Evolutionary conservation across 768 basidiomycete species (phyloP).

Genomic region (Cyathus striatus): DNA sequence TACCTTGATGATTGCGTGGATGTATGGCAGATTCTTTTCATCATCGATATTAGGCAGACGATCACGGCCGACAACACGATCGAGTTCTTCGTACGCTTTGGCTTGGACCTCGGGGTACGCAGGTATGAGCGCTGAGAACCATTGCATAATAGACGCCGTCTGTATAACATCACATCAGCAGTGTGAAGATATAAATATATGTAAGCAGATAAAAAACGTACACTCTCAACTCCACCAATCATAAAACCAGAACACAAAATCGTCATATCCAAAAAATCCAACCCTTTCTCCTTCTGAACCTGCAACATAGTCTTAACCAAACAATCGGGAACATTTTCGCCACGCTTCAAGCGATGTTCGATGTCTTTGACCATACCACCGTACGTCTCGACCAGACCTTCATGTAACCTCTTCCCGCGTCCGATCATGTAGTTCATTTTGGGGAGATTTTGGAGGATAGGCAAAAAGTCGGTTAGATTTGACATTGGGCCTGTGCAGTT

Average conservation of each 20-base stretch:
- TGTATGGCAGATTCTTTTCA: constrained; percentile 26
- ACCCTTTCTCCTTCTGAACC: constrained; percentile 22
- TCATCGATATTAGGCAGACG: constrained; percentile 25
- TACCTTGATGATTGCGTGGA: constrained; percentile 26
- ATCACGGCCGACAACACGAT: constrained; percentile 23
- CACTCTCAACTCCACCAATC: constrained; percentile 41
- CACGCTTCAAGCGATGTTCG: constrained; percentile 25
- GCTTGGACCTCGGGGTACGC: constrained; percentile 20
- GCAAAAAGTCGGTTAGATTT: constrained; percentile 40
- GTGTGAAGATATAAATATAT: background rate
- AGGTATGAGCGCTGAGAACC: constrained; percentile 31
- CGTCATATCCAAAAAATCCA: constrained; percentile 32
- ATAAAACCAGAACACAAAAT: constrained; percentile 37
- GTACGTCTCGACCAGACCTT: constrained; percentile 29
- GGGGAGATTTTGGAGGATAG: constrained; percentile 33
- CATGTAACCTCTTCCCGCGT: constrained; percentile 33
- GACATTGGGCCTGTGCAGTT: constrained; percentile 39
- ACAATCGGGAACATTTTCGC: constrained; percentile 36
- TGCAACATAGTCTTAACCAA: constrained; percentile 32
- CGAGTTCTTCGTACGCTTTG: constrained; percentile 23
- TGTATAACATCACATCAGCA: constrained; percentile 3
- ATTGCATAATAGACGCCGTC: constrained; percentile 32
- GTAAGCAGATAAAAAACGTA: constrained; percentile 3
- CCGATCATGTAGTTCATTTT: constrained; percentile 27
- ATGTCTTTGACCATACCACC: constrained; percentile 33